phyloP scores from a whole-genome alignment of 768 basidiomycete genomes.

The Dacryopinax spathularia region DNA sequence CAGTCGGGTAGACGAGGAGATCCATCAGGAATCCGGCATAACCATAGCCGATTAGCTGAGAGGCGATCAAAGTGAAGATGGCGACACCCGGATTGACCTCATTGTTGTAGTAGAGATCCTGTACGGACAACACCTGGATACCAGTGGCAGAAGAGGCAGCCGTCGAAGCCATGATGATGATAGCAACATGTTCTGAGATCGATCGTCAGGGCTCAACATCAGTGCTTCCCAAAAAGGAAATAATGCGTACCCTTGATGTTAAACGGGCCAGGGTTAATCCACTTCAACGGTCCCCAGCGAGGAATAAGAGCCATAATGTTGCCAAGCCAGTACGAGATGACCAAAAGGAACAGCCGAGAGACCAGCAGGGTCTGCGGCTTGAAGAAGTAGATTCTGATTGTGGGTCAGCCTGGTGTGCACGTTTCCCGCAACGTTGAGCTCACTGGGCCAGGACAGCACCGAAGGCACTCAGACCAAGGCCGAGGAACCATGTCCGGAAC shows the following conservation, averaged over 20 bases:
- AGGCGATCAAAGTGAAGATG: conserved; percentile 21
- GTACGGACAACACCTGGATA: conserved; percentile 25
- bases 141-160: conserved; percentile 23
- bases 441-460: conserved; percentile 24
- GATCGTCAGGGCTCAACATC: background rate
- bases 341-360: conserved; percentile 21
- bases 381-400: conserved; percentile 36
- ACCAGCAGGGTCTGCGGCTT: conserved; percentile 20
- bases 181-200: conserved; percentile 20
- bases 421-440: no score
- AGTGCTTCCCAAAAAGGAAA: background rate
- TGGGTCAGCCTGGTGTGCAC: no score
- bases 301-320: conserved; percentile 12
- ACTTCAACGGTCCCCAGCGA: conserved; percentile 16
- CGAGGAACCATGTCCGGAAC: conserved; percentile 21
- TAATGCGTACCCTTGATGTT: conserved; percentile 21
- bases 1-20: conserved; percentile 13
- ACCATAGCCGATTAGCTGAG: conserved; percentile 21
- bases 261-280: conserved; percentile 22
- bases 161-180: conserved; percentile 22
- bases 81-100: conserved; percentile 20
- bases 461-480: conserved; percentile 21
- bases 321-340: conserved; percentile 21
- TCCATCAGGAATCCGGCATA: conserved; percentile 17
- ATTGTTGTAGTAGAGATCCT: conserved; percentile 18